Base-by-base conservation (phyloP, 192 early-diverging fungal genomes). In the Mortierella hygrophila region DNA sequence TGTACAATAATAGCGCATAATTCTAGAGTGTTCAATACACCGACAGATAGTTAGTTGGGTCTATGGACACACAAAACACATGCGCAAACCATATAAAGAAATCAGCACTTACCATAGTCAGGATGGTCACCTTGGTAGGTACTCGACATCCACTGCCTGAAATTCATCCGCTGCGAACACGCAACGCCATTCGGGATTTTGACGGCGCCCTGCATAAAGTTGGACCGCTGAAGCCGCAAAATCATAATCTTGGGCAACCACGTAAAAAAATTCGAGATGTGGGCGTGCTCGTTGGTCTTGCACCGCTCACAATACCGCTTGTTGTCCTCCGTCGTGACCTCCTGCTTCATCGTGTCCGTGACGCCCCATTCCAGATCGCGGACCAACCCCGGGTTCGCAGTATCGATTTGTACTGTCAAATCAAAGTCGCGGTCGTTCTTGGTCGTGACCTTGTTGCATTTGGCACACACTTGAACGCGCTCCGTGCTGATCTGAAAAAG, bases 281-380 rank as follows among this genome's bases (percentile, higher is more conserved):
- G 79, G 4, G 84, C 84, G 18, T 86, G 76, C 41, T 71, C 79
- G 63, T 86, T 86, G 29, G 74, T 44, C n/a, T 72, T 77, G 65
- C 84, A 86, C 20, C 60, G 55, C 20, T 86, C 84, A 26, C 84
- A 86, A 54, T 78, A 86, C 29, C 84, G 68, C 20, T 81, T 79
- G 52, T 86, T 86, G 32, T 86, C 84, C 15, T 78, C 84, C 35
- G 77, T 77, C 79, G 81, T 86, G 35, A 81, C 76, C 44, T 86
- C 84, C 78, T 74, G 80, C 63, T 81, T 77, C 79, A 86, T 80
- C 10, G 84, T 86, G 42, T 73, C 79, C 37, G 72, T 54, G 65
- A 86, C 78, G 26, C 84, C 84, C 84, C 84, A 86, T 37, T 81
- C 75, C 47, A 86, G 72, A 65, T 86, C 84, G 6, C 84, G 84